Evolutionary conservation across 192 early-diverging fungal species (phyloP).

Genomic region (Backusella macrospora): DNA sequence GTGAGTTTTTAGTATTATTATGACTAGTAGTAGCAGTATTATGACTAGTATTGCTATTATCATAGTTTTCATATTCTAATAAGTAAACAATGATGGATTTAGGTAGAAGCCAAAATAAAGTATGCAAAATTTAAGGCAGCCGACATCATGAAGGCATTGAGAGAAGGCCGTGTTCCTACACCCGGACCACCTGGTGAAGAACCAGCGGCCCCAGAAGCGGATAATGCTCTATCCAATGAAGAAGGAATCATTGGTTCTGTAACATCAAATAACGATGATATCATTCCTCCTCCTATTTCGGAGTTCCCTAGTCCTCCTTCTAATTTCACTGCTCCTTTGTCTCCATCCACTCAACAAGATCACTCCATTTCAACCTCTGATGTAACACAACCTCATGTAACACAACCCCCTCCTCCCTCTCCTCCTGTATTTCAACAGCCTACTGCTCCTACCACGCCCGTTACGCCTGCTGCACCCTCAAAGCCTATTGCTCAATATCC

Average conservation of each 20-base stretch:
- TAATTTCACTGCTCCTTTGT: conserved; percentile 39
- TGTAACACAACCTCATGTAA: neutral
- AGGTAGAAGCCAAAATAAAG: conserved; percentile 86
- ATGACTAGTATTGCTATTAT: no score
- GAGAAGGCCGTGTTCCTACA: conserved; percentile 77
- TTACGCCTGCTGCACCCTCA: conserved; percentile 4
- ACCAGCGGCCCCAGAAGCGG: neutral
- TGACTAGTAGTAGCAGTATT: no score
- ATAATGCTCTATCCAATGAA: neutral
- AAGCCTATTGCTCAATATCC: neutral
- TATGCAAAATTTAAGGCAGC: conserved; percentile 97
- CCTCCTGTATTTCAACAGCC: neutral
- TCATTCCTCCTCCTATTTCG: conserved; percentile 28
- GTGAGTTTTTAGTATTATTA: conserved; percentile 23
- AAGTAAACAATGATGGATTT: neutral
- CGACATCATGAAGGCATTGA: conserved; percentile 89
- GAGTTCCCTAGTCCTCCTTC: conserved; percentile 46
- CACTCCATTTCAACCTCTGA: conserved; percentile 5
- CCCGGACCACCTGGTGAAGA: conserved; percentile 55
- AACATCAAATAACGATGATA: neutral
- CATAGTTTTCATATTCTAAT: neutral
- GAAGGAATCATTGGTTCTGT: neutral
- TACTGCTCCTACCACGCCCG: conserved; percentile 22
- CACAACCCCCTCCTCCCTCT: conserved; percentile 1
- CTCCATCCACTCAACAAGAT: conserved; percentile 22